Conservation (phyloP, 2,329 filamentous ascomycete species). For the Thielaviopsis ethacetica region DNA sequence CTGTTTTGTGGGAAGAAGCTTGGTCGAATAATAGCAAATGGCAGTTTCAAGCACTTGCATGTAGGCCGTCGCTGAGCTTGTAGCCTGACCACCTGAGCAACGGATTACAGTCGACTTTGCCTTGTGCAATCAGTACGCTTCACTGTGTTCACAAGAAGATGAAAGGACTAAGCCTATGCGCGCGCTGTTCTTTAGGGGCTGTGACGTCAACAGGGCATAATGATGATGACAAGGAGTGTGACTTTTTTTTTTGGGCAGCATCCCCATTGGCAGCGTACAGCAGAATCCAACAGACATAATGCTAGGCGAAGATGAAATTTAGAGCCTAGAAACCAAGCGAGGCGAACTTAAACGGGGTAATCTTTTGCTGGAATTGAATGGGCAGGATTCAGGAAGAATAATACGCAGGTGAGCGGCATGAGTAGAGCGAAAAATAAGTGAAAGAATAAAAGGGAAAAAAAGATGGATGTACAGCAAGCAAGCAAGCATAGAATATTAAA, state of each 20-base stretch:
- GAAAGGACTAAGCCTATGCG: background rate
- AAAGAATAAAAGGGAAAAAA: background rate
- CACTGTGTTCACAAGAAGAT: background rate
- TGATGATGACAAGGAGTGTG: background rate
- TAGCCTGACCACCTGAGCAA: background rate
- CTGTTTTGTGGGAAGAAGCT: background rate
- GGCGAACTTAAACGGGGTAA: background rate
- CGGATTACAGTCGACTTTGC: background rate
- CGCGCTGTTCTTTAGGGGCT: background rate
- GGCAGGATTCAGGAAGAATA: background rate
- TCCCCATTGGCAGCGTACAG: background rate
- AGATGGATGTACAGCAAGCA: background rate
- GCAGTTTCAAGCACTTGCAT: background rate
- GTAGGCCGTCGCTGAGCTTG: background rate
- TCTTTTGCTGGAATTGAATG: background rate
- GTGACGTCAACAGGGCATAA: constrained; percentile 6
- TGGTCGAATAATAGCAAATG: background rate
- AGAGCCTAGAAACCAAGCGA: background rate
- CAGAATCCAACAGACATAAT: background rate
- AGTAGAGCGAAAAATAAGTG: background rate
- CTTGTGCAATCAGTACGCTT: background rate
- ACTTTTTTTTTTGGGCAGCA: background rate
- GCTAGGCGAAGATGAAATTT: background rate
- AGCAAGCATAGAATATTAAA: background rate
- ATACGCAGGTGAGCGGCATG: background rate